Conservation (phyloP, 768 basidiomycete species). For the Mycena filopes region DNA sequence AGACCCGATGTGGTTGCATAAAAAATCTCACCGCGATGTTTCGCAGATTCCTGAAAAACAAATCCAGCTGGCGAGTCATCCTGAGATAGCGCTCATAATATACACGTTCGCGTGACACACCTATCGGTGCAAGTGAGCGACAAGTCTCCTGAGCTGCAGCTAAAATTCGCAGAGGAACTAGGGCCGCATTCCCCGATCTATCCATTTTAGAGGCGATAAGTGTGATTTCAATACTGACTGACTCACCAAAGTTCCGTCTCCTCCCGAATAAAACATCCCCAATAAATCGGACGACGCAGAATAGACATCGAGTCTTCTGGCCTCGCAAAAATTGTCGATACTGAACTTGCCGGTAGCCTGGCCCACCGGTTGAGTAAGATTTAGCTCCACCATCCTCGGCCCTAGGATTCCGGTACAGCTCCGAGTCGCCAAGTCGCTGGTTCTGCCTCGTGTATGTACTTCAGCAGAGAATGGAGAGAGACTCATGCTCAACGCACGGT, state of each 20-base stretch:
- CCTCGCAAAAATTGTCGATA: constrained; percentile 5
- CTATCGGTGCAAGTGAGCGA: constrained; percentile 9
- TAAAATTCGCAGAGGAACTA: not conserved
- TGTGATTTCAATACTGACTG: not conserved
- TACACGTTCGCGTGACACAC: not conserved
- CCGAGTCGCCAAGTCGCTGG: constrained; percentile 1
- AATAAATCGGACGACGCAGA: constrained; percentile 3
- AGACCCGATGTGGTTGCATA: not conserved
- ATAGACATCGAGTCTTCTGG: constrained; percentile 10
- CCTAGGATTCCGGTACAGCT: constrained; percentile 19
- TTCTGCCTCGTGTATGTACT: not conserved
- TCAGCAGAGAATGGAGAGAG: no score
- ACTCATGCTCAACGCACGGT: not conserved
- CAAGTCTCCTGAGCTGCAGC: not conserved
- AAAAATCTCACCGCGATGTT: not conserved
- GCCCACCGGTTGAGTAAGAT: constrained; percentile 11
- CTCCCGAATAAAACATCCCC: constrained; percentile 1
- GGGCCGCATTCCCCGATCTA: constrained; percentile 3
- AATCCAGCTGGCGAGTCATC: not conserved
- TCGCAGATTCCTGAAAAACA: constrained; percentile 12
- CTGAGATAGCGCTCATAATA: not conserved
- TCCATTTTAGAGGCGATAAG: not conserved
- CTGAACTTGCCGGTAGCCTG: not conserved
- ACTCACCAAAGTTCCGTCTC: constrained; percentile 12
- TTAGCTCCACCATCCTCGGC: constrained; percentile 1